phyloP scores from a whole-genome alignment of 441 rosid genomes.

The Brassica hybrid region DNA sequence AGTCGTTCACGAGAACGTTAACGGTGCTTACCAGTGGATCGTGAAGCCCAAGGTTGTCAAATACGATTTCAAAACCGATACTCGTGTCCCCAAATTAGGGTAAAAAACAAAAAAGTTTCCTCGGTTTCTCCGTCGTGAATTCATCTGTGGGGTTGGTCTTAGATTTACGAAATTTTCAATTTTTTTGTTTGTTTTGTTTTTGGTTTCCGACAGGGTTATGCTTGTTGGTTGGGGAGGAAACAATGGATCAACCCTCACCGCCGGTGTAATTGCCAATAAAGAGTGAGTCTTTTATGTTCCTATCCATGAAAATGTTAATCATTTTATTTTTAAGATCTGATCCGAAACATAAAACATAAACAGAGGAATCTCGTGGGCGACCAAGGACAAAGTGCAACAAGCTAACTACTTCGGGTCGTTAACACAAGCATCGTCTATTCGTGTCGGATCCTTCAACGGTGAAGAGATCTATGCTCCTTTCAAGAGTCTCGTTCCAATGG shows the following conservation, averaged over 20 bases:
- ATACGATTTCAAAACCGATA: constrained; percentile 87
- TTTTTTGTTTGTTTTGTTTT: background rate
- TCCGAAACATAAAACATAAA: background rate
- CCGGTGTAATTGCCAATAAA: constrained; percentile 76
- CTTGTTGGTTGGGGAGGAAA: constrained; percentile 98
- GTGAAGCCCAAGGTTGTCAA: constrained; percentile 85
- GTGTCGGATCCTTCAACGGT: constrained; percentile 92
- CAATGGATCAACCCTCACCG: constrained; percentile 92
- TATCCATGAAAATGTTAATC: background rate
- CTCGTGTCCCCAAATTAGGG: constrained; percentile 91
- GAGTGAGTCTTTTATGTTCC: constrained; percentile 57
- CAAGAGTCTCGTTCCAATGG: constrained; percentile 94
- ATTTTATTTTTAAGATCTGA: background rate
- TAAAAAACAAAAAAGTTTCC: constrained; percentile 12
- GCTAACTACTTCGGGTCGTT: constrained; percentile 93
- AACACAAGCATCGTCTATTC: constrained; percentile 81
- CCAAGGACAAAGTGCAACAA: constrained; percentile 91
- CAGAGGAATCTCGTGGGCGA: constrained; percentile 99
- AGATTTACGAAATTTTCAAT: background rate
- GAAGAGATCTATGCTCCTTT: constrained; percentile 96
- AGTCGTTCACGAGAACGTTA: constrained; percentile 78
- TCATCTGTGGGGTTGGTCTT: too few relatives aligned
- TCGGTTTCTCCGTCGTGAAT: constrained; percentile 1
- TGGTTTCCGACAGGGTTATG: constrained; percentile 62
- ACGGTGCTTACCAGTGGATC: constrained; percentile 83